Evolutionary conservation across 2,329 filamentous ascomycete species (phyloP), one percentile per base, ranked within the genome.

Genomic region (Lecanoromycetidae sp.): DNA sequence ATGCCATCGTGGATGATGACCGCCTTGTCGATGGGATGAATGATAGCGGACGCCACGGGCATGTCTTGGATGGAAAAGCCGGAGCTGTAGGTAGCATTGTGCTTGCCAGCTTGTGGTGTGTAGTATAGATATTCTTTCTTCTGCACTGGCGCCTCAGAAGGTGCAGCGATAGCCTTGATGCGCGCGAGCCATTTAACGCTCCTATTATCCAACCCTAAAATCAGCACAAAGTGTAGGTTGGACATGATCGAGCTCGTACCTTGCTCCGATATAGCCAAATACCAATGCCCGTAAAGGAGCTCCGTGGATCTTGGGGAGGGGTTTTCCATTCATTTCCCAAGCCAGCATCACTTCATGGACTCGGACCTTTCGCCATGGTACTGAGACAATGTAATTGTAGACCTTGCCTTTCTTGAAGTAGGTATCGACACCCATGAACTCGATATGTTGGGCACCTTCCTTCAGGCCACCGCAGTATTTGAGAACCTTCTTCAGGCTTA

Each of bases 251-350:
- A n/a, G n/a, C n/a, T n/a, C 40, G 19, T 43, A 43, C 40, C 40
- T 43, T 19, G 79, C 80, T 1, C 80, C 80, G 48, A 84, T 82
- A 53, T 82, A 82, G 0, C 78, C 78, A 54, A 79, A 68, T 0
- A 82, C 79, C 0, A 84, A 70, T 0, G 71, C 67, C 4, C 80
- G 70, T 0, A 84, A 63, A 0, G 80, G 80, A 20, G 69, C 79
- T 0, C 80, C 80, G 50, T 84, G 81, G 49, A 83, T 82, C 9
- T 67, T 70, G 0, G 80, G 80, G 0, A 84, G 65, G 0, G 70
- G 69, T 51, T 80, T 66, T 4, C 75, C 79, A 53, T 84, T 84
- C 80, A 84, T 84, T 56, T 82, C 76, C 78, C 79, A 84, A 0
- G 75, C 76, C 0, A 84, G 67, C 41, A 84, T 66, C 0, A 84